Evolutionary conservation across 768 basidiomycete species (phyloP).

Genomic region (Russula olivacea): DNA sequence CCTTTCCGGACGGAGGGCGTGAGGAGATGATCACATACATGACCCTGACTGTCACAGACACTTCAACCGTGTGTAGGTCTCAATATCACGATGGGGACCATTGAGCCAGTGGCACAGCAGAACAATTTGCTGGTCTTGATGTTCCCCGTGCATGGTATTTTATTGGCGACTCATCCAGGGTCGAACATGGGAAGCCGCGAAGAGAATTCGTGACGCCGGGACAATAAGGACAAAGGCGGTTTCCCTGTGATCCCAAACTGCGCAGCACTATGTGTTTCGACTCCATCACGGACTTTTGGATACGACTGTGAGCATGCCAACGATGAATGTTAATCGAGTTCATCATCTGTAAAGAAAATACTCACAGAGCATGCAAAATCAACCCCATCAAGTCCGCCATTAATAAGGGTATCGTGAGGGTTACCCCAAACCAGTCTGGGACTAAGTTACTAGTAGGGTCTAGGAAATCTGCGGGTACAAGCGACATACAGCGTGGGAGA

Average conservation of each 20-base stretch:
- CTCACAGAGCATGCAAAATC: background rate
- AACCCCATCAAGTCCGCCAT: background rate
- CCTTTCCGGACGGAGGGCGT: background rate
- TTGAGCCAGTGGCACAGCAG: background rate
- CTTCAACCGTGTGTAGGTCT: background rate
- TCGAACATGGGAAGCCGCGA: background rate
- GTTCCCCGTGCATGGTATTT: background rate
- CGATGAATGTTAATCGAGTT: background rate
- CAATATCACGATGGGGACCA: background rate
- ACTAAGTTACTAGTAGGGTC: background rate
- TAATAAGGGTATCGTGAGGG: background rate
- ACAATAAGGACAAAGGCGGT: background rate
- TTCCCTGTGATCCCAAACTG: background rate
- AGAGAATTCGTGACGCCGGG: background rate
- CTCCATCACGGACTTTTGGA: slow-evolving; percentile 10
- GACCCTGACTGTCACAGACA: background rate
- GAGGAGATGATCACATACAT: background rate
- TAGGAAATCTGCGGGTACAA: background rate
- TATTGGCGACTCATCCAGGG: background rate
- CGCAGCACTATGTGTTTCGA: background rate
- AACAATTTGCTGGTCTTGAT: background rate
- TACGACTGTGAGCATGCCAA: background rate
- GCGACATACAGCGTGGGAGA: background rate
- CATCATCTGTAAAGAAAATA: background rate
- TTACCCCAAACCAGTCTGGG: background rate